These are phyloP conservation scores for Penstemon davidsonii DNA, from an alignment of 257 asterid species.

Conservation along the genomic window DNA sequence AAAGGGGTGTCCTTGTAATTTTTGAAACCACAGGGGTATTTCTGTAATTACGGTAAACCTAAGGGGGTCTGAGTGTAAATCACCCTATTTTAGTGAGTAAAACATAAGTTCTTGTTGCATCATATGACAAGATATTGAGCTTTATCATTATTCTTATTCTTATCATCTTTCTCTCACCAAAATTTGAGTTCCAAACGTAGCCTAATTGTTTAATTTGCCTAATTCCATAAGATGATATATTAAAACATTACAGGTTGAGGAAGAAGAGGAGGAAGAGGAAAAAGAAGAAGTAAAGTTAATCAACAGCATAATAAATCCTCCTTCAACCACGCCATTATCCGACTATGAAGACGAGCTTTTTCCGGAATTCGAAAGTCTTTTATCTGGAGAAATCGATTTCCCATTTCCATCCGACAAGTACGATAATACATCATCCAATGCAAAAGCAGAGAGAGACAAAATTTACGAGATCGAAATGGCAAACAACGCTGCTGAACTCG, in stretches of 20 bases:
- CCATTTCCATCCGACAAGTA: slow-evolving; percentile 64
- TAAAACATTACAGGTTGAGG: slow-evolving; percentile 24
- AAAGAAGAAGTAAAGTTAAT: slow-evolving; percentile 89
- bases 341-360: slow-evolving; percentile 70
- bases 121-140: too few species aligned
- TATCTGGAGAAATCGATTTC: slow-evolving; percentile 80
- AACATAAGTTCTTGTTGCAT: too few species aligned
- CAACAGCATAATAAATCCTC: slow-evolving; percentile 60
- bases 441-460: slow-evolving; percentile 57
- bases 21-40: too few species aligned
- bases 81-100: too few species aligned
- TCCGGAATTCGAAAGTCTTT: slow-evolving; percentile 73
- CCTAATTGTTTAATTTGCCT: too few species aligned
- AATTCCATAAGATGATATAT: slow-evolving; percentile 1
- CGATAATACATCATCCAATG: slow-evolving; percentile 33
- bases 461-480: slow-evolving; percentile 72
- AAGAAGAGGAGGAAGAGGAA: slow-evolving; percentile 63
- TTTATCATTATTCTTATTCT: too few species aligned
- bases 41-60: too few species aligned
- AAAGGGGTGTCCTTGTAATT: too few species aligned
- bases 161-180: too few species aligned
- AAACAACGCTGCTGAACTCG: slow-evolving; percentile 66
- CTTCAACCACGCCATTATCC: slow-evolving; percentile 35
- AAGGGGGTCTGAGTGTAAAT: too few species aligned
- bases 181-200: too few species aligned